Base-by-base conservation (phyloP, 2,329 filamentous ascomycete species). In the Fusarium stilboides region DNA sequence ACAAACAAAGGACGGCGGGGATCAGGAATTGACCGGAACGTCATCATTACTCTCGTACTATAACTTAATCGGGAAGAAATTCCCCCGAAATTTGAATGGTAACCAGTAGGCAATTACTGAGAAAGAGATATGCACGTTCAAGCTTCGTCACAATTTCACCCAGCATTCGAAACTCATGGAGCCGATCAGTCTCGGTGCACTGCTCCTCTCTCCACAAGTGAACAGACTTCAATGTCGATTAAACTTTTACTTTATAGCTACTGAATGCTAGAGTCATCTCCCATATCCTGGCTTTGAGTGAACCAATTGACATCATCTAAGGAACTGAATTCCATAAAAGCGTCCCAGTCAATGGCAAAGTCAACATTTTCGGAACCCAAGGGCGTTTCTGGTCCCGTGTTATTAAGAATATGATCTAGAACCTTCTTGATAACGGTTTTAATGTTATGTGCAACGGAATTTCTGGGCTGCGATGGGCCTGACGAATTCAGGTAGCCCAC, bases 401-500 rank as follows among this genome's bases (percentile, higher is more conserved):
- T 40, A 1, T 59, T 59, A 3, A 59, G 2, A 8, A 40, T 39
- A 19, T 57, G 40, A 7, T 59, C 57, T 5, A 59, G 34, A 2
- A 57, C 40, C 52, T 47, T 47, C 19, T 47, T 59, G 1, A 59
- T 57, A 1, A 57, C 52, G 0, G 15, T 20, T 0, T 34, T 33
- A 1, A 28, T 22, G 10, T 57, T 57, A 3, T 57, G 52, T 1
- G 57, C 39, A 5, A 46, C 49, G 2, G 57, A 57, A 5, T 31
- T 28, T 1, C 19, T 14, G 5, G 28, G 13, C 14, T 55, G 52
- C 1, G 31, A 55, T 1, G 52, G 10, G 1, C 31, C 49, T 10
- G 52, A 49, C 4, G 42, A 49, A 12, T 55, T 55, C 1, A 55
- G 15, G 34, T 55, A 55, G 3, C 52, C 19, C 31, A 55, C 9